Percentiles rank a stretch among this genome's conserved stretches.
These are phyloP conservation scores for Candida fluviatilis DNA, from an alignment of 805 yeast genomes.

Conservation along the genomic window DNA sequence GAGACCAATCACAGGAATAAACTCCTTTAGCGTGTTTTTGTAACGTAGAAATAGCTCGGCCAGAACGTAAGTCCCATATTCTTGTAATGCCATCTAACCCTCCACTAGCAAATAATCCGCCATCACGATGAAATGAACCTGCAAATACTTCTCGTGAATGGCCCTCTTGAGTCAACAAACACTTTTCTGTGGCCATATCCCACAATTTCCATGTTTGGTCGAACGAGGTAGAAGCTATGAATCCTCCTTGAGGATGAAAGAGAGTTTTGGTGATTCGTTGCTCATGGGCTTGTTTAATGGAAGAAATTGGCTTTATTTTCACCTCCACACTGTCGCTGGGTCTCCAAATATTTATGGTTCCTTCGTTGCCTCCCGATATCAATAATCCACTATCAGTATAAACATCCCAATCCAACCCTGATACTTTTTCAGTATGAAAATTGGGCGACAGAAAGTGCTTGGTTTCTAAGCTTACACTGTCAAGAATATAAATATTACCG, in stretches of 20 bases:
- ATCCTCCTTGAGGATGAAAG: constrained; percentile 61
- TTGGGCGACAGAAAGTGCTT: constrained; percentile 28
- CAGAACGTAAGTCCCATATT: constrained; percentile 86
- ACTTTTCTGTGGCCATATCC: constrained; percentile 52
- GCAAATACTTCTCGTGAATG: constrained; percentile 71
- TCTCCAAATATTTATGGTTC: constrained; percentile 30
- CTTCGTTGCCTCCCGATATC: constrained; percentile 38
- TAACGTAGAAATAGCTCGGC: constrained; percentile 54
- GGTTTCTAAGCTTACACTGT: constrained; percentile 32
- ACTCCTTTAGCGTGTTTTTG: constrained; percentile 72
- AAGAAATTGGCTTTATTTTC: constrained; percentile 12
- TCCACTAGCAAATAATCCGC: constrained; percentile 69
- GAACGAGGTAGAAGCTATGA: constrained; percentile 66
- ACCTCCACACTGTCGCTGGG: constrained; percentile 2
- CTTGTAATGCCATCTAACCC: constrained; percentile 73
- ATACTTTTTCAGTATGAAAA: constrained; percentile 59
- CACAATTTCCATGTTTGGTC: constrained; percentile 88
- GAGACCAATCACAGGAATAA: constrained; percentile 68
- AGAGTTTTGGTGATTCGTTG: constrained; percentile 56
- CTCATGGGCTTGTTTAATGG: constrained; percentile 29
- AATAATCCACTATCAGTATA: constrained; percentile 11
- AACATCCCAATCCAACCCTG: constrained; percentile 67
- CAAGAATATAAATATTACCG: constrained; percentile 58
- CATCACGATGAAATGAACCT: constrained; percentile 67
- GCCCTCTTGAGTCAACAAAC: constrained; percentile 73